Conservation (phyloP, 768 basidiomycete genomes). For the Termitomyces sp. region DNA sequence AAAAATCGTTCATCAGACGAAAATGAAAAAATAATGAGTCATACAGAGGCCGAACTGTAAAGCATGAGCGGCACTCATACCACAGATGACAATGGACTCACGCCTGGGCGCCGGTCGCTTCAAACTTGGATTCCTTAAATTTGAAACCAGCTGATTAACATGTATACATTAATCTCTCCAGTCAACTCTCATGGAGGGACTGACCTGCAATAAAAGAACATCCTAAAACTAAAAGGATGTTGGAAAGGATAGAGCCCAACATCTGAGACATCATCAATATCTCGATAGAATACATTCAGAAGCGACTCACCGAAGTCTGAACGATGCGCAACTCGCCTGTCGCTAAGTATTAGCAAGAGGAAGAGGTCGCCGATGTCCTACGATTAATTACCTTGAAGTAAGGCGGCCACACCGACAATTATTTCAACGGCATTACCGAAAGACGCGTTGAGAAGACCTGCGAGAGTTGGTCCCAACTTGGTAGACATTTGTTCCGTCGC, state of each 20-base stretch:
- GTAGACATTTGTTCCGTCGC: slow-evolving; percentile 80
- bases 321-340: slow-evolving; percentile 82
- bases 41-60: slow-evolving; percentile 45
- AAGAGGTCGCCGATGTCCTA: background rate
- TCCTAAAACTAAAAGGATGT: slow-evolving; percentile 85
- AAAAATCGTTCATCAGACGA: background rate
- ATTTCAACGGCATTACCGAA: slow-evolving; percentile 87
- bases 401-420: slow-evolving; percentile 83
- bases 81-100: slow-evolving; percentile 30
- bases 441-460: slow-evolving; percentile 82
- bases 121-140: slow-evolving; percentile 67
- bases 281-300: background rate
- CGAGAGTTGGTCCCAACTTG: slow-evolving; percentile 79
- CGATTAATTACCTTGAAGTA: slow-evolving; percentile 57
- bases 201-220: slow-evolving; percentile 84
- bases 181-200: slow-evolving; percentile 11
- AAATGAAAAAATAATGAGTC: slow-evolving; percentile 7
- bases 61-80: slow-evolving; percentile 3
- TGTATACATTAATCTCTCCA: background rate
- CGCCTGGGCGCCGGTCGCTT: slow-evolving; percentile 85
- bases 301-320: slow-evolving; percentile 70
- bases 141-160: slow-evolving; percentile 53
- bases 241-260: slow-evolving; percentile 89
- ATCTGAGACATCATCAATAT: slow-evolving; percentile 40
- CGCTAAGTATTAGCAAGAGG: background rate